phyloP scores from a whole-genome alignment of 2,329 filamentous ascomycete genomes.

The Neofusicoccum cordaticola region DNA sequence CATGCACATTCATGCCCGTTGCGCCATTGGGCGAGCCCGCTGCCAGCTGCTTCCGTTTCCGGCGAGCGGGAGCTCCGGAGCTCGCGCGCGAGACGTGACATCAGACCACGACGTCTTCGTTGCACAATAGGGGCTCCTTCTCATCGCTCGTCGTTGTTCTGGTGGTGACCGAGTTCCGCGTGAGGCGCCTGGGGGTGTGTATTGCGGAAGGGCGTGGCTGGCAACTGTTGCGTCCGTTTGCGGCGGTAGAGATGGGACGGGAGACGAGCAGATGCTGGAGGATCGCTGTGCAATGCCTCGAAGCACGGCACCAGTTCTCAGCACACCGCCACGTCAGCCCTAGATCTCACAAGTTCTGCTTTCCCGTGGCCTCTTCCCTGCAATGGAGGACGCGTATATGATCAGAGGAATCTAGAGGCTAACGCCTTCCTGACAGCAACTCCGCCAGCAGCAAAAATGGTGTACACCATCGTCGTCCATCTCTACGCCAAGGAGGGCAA shows the following conservation, averaged over 20 bases:
- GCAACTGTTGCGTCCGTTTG: no score
- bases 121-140: background rate
- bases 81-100: background rate
- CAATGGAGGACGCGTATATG: no score
- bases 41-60: background rate
- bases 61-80: background rate
- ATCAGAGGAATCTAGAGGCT: background rate
- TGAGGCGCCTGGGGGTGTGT: background rate
- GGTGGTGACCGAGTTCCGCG: background rate
- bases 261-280: no score
- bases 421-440: background rate
- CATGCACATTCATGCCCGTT: no score
- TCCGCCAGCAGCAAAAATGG: constrained; percentile 47
- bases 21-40: background rate
- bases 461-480: constrained; percentile 68
- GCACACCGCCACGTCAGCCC: no score
- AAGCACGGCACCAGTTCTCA: no score
- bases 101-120: background rate
- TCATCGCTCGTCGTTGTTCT: background rate
- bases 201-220: no score
- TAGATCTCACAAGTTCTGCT: no score
- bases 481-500: constrained; percentile 67
- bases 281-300: no score
- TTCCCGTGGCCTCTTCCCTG: no score
- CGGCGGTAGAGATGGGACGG: no score